Conservation (phyloP, 306 rosid species). For the Cicer cuneatum region DNA sequence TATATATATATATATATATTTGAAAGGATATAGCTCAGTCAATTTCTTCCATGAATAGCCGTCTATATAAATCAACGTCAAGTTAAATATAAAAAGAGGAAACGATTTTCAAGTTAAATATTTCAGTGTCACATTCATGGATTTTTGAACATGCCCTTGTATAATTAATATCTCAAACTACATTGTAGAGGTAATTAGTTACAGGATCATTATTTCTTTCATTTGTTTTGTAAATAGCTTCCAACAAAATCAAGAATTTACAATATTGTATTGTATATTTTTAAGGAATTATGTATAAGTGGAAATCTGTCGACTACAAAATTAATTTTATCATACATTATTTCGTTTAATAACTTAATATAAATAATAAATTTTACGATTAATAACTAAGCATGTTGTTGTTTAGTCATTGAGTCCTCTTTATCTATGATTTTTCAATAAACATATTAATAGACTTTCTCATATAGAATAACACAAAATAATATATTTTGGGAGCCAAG, state of each 20-base stretch:
- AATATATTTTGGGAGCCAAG: too few relatives aligned
- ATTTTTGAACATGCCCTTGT: conserved; percentile 11
- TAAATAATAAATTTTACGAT: too few relatives aligned
- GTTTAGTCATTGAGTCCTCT: background rate
- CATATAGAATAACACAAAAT: too few relatives aligned
- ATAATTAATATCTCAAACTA: background rate
- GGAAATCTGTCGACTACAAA: too few relatives aligned
- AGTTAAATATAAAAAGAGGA: too few relatives aligned
- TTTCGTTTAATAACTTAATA: too few relatives aligned
- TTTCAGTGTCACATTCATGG: background rate
- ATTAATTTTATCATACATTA: too few relatives aligned
- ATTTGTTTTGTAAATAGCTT: conserved; percentile 47
- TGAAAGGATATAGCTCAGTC: too few relatives aligned
- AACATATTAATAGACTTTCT: background rate
- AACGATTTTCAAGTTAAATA: background rate
- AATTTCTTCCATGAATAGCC: too few relatives aligned
- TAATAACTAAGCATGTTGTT: background rate
- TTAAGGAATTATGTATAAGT: background rate
- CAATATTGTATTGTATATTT: conserved; percentile 11
- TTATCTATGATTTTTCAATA: background rate
- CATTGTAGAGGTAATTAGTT: conserved; percentile 13
- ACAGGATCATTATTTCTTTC: conserved; percentile 27
- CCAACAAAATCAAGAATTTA: conserved; percentile 22
- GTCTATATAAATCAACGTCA: too few relatives aligned
- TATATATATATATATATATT: too few relatives aligned